Base-by-base conservation (phyloP, 257 asterid species). In the Ligustrum vulgare region DNA sequence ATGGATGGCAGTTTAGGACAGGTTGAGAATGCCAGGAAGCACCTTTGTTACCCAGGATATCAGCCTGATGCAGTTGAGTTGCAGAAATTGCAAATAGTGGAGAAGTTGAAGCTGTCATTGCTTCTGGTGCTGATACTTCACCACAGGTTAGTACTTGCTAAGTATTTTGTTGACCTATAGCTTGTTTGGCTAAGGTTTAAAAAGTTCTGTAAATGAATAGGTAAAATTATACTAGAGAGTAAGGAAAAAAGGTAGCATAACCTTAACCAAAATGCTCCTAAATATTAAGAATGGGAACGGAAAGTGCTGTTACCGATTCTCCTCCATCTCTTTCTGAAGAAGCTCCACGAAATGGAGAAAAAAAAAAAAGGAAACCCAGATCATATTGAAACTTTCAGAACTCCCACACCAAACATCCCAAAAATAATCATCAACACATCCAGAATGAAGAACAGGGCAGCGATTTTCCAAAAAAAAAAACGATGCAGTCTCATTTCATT, bases 71-170 rank as follows among this genome's bases (percentile, higher is more conserved):
- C 88, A 12, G 8, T 58, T 6, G 92, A 87, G 79, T 22, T 90
- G 72, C 86, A 85, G 76, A 94, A 87, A 83, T 80, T 94, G 83
- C 91, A 88, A 58, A 67, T 68, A 9, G 81, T 94, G 12, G 99
- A 94, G 80, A 87, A 79, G 79, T 84, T 67, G 96, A 92, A 74
- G 89, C 90, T 70, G 91, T 93, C 77, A 87, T 92, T 83, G 89
- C 89, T 72, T 83, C 93, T 11, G 99, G 99, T 41, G 96, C 91
- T 49, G 95, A 91, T 81, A 49, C 86, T 47, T 89, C 97, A 63
- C 92, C 96, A 70, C 94, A 86, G 96, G 99, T 88, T 63, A 74
- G 68, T 28, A 41, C 32, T n/a, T 73, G 54, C 51, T 77, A 12
- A 47, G 58, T 13, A 7, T 51, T 32, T 22, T 58, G 18, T n/a